Percentiles rank a stretch among this genome's conserved stretches.
Evolutionary conservation across 768 basidiomycete species (phyloP).

Genomic region (Boletus sp.): DNA sequence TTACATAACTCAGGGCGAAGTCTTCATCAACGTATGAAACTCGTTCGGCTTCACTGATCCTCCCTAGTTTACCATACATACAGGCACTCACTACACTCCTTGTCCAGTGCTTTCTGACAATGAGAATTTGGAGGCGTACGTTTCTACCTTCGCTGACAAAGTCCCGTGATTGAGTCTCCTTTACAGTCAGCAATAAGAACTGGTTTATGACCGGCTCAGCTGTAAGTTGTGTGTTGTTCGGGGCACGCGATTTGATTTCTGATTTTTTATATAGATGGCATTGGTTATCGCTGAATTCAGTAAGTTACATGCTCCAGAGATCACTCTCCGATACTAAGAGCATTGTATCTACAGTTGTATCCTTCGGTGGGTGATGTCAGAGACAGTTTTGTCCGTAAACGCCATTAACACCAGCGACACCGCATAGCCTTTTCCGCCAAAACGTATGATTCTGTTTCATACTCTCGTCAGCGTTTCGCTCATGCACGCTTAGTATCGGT

Average conservation of each 20-base stretch:
- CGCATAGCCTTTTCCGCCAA: conserved; percentile 34
- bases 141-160: neutral
- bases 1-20: conserved; percentile 38
- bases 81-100: conserved; percentile 45
- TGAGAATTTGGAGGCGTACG: conserved; percentile 50
- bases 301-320: conserved; percentile 8
- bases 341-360: conserved; percentile 23
- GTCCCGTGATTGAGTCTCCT: neutral
- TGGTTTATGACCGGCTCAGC: conserved; percentile 35
- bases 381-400: neutral
- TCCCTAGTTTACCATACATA: neutral
- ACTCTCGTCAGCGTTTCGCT: neutral
- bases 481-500: conserved; percentile 35
- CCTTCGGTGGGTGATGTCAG: conserved; percentile 29
- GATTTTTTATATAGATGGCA: conserved; percentile 8
- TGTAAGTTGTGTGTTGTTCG: conserved; percentile 14
- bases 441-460: conserved; percentile 30
- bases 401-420: conserved; percentile 1
- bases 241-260: neutral
- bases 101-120: conserved; percentile 54
- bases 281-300: conserved; percentile 42
- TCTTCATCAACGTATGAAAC: conserved; percentile 44
- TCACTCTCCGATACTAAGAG: conserved; percentile 2
- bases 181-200: conserved; percentile 48
- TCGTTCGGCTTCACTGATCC: neutral